phyloP scores from a whole-genome alignment of 495 filamentous ascomycete species.

The Penicillium macrosclerotiorum region DNA sequence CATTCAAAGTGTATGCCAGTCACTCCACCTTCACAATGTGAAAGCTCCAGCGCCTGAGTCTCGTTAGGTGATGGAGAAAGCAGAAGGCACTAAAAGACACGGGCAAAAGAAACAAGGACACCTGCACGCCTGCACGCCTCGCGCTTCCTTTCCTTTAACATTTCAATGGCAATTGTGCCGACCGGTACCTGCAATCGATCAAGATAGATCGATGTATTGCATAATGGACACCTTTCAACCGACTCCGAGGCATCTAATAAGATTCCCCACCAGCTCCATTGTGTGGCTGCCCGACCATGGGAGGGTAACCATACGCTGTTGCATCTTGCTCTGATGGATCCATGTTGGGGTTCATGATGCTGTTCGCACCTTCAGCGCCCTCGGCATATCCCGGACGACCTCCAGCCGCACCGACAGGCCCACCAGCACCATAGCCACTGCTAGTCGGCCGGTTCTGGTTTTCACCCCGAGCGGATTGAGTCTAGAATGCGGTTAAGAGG shows the following conservation, averaged over 20 bases:
- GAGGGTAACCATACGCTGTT: slow-evolving; percentile 60
- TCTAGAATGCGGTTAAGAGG: slow-evolving; percentile 45
- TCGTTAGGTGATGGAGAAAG: not conserved
- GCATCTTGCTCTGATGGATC: slow-evolving; percentile 59
- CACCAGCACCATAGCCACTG: slow-evolving; percentile 61
- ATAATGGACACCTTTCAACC: not conserved
- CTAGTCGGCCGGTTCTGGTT: slow-evolving; percentile 68
- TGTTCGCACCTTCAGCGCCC: slow-evolving; percentile 54
- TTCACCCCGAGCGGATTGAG: slow-evolving; percentile 74
- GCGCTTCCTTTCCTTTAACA: slow-evolving; percentile 4
- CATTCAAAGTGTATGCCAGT: not conserved
- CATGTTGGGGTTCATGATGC: slow-evolving; percentile 57
- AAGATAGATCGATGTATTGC: not conserved
- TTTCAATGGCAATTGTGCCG: not conserved
- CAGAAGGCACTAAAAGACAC: not conserved
- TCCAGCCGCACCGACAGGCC: slow-evolving; percentile 49
- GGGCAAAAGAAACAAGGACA: slow-evolving; percentile 7
- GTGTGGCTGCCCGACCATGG: slow-evolving; percentile 60
- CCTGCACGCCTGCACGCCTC: slow-evolving; percentile 19
- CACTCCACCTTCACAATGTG: too few species aligned
- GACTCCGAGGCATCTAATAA: slow-evolving; percentile 30
- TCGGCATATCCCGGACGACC: slow-evolving; percentile 54
- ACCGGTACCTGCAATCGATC: not conserved
- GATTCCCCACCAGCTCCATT: slow-evolving; percentile 63
- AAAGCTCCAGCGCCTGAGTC: not conserved